Percentiles rank a stretch among this genome's conserved stretches.
These are phyloP conservation scores for Paracoccidioides brasiliensis DNA, from an alignment of 2,329 filamentous ascomycete species.

Conservation along the genomic window DNA sequence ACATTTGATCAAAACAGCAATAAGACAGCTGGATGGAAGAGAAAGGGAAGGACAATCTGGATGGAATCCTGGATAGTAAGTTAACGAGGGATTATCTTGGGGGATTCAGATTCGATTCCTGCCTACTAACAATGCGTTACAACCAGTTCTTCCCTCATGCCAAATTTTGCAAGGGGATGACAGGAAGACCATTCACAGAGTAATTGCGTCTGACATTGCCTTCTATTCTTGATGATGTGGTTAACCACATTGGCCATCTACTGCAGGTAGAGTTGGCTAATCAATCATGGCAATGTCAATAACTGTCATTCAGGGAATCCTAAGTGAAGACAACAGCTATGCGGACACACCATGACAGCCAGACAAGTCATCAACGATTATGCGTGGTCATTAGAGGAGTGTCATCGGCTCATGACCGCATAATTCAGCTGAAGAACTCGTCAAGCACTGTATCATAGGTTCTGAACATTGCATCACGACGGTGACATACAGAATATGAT, in stretches of 20 bases:
- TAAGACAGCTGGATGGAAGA: background rate
- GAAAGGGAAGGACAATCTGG: background rate
- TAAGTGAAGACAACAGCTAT: background rate
- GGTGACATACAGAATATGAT: background rate
- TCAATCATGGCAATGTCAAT: background rate
- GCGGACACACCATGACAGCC: background rate
- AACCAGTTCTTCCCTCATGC: background rate
- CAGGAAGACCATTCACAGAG: background rate
- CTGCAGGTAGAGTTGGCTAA: background rate
- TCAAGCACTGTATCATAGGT: background rate
- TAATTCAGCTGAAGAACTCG: background rate
- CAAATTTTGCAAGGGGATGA: background rate
- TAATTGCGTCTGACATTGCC: background rate
- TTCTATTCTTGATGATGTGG: background rate
- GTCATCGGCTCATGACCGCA: background rate
- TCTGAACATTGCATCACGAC: background rate
- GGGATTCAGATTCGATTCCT: background rate
- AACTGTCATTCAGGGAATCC: background rate
- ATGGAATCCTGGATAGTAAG: background rate
- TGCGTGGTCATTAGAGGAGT: background rate
- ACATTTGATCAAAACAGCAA: background rate
- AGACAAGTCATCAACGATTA: background rate
- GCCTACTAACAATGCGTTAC: background rate
- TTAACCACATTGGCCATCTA: background rate
- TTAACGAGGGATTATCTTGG: background rate